These are phyloP conservation scores for Corymbia citriodora DNA, from an alignment of 441 rosid genomes.

Conservation along the genomic window DNA sequence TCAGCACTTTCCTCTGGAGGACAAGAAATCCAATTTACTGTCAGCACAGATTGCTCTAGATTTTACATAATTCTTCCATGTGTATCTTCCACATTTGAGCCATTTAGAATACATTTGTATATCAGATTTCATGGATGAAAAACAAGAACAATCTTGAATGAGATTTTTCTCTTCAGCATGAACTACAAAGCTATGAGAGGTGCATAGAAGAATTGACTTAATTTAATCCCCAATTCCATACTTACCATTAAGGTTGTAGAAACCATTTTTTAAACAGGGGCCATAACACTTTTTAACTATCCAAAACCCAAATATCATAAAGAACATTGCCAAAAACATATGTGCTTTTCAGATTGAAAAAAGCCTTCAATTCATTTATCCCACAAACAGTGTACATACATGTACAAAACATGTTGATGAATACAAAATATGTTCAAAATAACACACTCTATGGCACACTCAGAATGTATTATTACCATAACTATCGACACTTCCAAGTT, in stretches of 20 bases:
- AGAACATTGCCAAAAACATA: not conserved
- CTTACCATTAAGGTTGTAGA: not conserved
- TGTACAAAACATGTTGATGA: not conserved
- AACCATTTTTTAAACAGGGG: not conserved
- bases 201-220: not conserved
- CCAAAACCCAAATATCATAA: not conserved
- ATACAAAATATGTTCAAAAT: not conserved
- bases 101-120: not conserved
- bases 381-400: not conserved
- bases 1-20: not conserved
- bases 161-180: not conserved
- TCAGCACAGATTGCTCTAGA: not conserved
- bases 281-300: not conserved
- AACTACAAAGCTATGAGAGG: too few species aligned
- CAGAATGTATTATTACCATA: not conserved
- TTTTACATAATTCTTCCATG: not conserved
- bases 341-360: not conserved
- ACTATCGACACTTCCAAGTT: rapidly evolving
- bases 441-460: rapidly evolving
- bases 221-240: not conserved
- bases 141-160: not conserved
- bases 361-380: not conserved
- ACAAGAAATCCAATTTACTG: not conserved
- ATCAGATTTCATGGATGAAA: not conserved
- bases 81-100: not conserved